phyloP scores from a whole-genome alignment of 2,329 filamentous ascomycete species.

The Pleomassaria siparia region DNA sequence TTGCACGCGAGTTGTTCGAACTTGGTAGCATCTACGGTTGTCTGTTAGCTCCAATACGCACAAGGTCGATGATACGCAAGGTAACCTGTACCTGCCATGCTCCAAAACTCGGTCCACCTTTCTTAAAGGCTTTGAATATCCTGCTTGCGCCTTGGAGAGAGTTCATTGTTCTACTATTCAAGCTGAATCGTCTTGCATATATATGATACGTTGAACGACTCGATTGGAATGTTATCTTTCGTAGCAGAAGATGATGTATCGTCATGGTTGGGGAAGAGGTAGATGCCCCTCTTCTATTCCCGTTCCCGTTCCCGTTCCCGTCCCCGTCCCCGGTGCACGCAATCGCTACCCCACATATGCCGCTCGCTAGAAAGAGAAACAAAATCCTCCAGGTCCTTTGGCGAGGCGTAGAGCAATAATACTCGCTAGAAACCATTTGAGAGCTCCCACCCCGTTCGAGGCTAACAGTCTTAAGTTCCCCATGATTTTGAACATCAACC shows the following conservation, averaged over 20 bases:
- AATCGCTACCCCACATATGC: slow-evolving; percentile 11
- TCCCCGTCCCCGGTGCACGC: neutral
- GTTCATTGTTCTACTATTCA: slow-evolving; percentile 31
- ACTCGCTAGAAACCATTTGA: neutral
- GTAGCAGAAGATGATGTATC: slow-evolving; percentile 6
- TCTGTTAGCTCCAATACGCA: neutral
- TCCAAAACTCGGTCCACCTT: slow-evolving; percentile 54
- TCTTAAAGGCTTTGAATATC: slow-evolving; percentile 54
- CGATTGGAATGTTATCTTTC: slow-evolving; percentile 1
- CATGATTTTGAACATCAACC: too few relatives aligned
- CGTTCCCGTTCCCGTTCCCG: too few relatives aligned
- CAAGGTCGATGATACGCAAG: neutral
- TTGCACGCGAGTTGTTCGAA: slow-evolving; percentile 55
- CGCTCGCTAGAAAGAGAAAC: neutral
- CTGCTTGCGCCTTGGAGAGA: slow-evolving; percentile 58
- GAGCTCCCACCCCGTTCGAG: too few relatives aligned
- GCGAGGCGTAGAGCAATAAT: neutral
- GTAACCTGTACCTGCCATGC: slow-evolving; percentile 56
- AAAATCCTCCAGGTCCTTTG: neutral
- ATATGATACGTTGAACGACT: neutral
- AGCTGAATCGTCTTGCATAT: neutral
- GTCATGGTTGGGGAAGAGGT: slow-evolving; percentile 7
- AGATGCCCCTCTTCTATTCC: slow-evolving; percentile 11
- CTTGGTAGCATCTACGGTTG: slow-evolving; percentile 52
- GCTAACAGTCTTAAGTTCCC: too few relatives aligned